Evolutionary conservation across 169 alveolate species (phyloP).

Genomic region (Plasmodium berghei): DNA sequence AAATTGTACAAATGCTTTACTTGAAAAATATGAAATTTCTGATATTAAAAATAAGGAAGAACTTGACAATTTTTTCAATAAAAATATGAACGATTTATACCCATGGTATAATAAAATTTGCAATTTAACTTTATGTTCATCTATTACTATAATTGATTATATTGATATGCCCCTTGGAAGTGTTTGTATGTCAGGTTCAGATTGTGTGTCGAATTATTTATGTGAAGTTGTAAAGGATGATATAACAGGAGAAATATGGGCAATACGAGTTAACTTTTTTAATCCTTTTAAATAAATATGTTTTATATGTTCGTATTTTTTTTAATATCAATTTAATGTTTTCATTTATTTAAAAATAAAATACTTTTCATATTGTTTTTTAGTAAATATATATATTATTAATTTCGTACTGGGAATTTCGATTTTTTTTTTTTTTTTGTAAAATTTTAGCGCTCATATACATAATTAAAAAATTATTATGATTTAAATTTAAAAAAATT

Average conservation of each 20-base stretch:
- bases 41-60: slow-evolving; percentile 47
- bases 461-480: too few relatives aligned
- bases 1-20: slow-evolving; percentile 28
- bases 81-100: slow-evolving; percentile 52
- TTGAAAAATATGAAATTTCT: slow-evolving; percentile 26
- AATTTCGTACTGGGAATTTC: too few relatives aligned
- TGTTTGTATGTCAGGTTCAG: slow-evolving; percentile 72
- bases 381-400: too few relatives aligned
- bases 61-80: slow-evolving; percentile 24
- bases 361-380: too few relatives aligned
- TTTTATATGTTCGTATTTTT: background rate
- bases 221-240: slow-evolving; percentile 74
- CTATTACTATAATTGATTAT: slow-evolving; percentile 57
- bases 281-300: slow-evolving; percentile 40
- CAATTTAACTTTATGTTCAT: slow-evolving; percentile 51
- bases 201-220: slow-evolving; percentile 65
- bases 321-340: background rate
- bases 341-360: too few relatives aligned
- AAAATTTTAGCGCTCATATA: too few relatives aligned
- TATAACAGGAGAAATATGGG: slow-evolving; percentile 74
- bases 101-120: slow-evolving; percentile 76
- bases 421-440: too few relatives aligned
- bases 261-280: slow-evolving; percentile 70
- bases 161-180: slow-evolving; percentile 75
- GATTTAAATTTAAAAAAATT: too few relatives aligned